Evolutionary conservation across 768 basidiomycete species (phyloP).

Genomic region (Suillus luteus): DNA sequence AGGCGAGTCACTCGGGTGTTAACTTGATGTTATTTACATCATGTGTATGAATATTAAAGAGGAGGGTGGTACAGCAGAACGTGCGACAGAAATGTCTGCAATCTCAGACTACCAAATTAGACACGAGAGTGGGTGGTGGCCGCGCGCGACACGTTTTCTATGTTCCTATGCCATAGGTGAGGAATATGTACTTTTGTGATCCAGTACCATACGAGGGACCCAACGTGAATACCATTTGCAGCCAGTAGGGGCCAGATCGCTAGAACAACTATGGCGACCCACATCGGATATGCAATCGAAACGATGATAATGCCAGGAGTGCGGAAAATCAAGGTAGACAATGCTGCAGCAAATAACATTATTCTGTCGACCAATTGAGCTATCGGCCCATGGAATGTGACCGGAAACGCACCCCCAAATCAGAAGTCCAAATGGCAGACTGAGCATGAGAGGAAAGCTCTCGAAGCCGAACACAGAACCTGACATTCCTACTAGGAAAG

Average conservation of each 20-base stretch:
- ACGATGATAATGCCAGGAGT: constrained; percentile 17
- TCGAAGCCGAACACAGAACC: constrained; percentile 25
- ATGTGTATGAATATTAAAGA: background rate
- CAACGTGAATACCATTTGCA: background rate
- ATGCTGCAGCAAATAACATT: constrained; percentile 28
- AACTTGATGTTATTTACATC: background rate
- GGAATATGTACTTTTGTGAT: background rate
- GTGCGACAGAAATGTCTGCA: background rate
- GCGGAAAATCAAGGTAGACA: constrained; percentile 30
- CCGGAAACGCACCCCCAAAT: constrained; percentile 31
- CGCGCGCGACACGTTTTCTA: background rate
- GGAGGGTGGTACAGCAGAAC: background rate
- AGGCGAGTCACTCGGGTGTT: too few relatives aligned
- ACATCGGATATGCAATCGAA: constrained; percentile 11
- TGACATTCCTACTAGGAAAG: constrained; percentile 23
- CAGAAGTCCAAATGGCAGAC: constrained; percentile 34
- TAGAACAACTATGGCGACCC: background rate
- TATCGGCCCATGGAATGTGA: background rate
- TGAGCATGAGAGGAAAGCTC: constrained; percentile 33
- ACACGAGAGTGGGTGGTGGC: background rate
- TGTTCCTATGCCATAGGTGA: background rate
- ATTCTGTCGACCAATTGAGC: constrained; percentile 13
- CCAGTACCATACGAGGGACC: background rate
- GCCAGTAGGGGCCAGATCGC: constrained; percentile 6
- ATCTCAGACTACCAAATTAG: background rate